Base-by-base conservation (phyloP, 2,329 filamentous ascomycete species). In the Diaporthe sp. region DNA sequence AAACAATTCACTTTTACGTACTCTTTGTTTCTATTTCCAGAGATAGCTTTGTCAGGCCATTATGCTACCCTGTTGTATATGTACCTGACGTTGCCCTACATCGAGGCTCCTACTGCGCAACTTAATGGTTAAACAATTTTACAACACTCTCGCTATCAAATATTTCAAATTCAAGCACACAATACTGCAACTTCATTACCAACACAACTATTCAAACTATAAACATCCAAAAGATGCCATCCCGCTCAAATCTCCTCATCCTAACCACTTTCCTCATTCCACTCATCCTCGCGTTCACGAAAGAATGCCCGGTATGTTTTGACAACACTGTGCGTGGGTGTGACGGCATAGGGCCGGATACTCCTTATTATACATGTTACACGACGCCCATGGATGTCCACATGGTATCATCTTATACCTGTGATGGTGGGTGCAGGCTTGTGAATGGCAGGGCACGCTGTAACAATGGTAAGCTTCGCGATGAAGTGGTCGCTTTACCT, bases 301-400 rank as follows among this genome's bases (percentile, higher is more conserved):
- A 34, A 8, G 13, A n/a, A 55, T 69, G 65, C n/a, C 46, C 31
- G 6, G 13, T 42, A 55, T 69, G 65, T 37, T 69, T 69, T 34
- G 65, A 69, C 0, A 55, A 55, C n/a, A 69, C 65, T 13, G 49
- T 55, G 49, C 65, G 49, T 28, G 65, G 65, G 4, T 68, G 65
- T 1, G 34, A 37, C 19, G 34, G 34, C 49, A 4, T 39, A 12
- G 65, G 65, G 31, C n/a, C 34, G 0, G n/a, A 55, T 28, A 13
- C 49, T 7, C 17, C 8, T 10, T 69, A 69, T 22, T 69, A 55
- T 13, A 55, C 65, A 12, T 69, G 65, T 31, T 28, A 39, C 49
- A 53, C 42, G 10, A 19, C 22, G 15, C 2, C n/a, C 4, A 17
- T 17, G 2, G 31, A 28, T 2, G 65, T 25, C 13, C 9, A 42